These are phyloP conservation scores for Coemansia furcata DNA, from an alignment of 192 early-diverging fungal species.

Conservation along the genomic window DNA sequence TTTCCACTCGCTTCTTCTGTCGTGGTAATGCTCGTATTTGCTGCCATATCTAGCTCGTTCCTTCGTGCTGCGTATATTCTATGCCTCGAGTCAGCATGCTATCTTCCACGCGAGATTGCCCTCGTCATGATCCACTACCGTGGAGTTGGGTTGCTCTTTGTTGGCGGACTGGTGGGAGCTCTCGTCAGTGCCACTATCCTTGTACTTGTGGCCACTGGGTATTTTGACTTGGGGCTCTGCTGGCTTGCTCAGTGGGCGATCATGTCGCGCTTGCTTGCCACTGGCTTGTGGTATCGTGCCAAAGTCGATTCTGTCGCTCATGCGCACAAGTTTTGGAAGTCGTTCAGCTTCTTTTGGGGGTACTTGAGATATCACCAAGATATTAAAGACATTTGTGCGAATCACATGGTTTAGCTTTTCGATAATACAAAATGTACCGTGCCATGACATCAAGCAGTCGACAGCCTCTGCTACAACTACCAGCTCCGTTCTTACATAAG, in stretches of 20 bases:
- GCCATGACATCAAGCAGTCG: neutral
- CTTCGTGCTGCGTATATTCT: neutral
- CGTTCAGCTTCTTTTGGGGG: neutral
- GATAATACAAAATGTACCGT: neutral
- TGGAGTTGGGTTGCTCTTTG: conserved; percentile 29
- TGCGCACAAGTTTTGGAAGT: conserved; percentile 15
- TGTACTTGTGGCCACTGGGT: neutral
- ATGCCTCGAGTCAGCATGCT: neutral
- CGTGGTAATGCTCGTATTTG: neutral
- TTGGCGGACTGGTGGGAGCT: neutral
- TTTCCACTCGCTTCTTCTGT: neutral
- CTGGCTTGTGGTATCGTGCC: conserved; percentile 20
- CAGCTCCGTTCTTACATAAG: neutral
- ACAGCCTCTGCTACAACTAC: neutral
- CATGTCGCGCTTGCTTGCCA: conserved; percentile 17
- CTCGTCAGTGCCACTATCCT: conserved; percentile 4
- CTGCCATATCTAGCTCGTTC: neutral
- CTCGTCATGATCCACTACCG: conserved; percentile 22
- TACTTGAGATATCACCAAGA: neutral
- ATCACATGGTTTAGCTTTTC: neutral
- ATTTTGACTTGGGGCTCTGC: conserved; percentile 5
- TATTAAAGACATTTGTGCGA: neutral
- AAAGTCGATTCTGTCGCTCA: conserved; percentile 13
- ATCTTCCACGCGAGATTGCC: conserved; percentile 8
- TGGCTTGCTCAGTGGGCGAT: conserved; percentile 31